Conservation (phyloP, 2,329 filamentous ascomycete species). For the Mariannaea elegans region DNA sequence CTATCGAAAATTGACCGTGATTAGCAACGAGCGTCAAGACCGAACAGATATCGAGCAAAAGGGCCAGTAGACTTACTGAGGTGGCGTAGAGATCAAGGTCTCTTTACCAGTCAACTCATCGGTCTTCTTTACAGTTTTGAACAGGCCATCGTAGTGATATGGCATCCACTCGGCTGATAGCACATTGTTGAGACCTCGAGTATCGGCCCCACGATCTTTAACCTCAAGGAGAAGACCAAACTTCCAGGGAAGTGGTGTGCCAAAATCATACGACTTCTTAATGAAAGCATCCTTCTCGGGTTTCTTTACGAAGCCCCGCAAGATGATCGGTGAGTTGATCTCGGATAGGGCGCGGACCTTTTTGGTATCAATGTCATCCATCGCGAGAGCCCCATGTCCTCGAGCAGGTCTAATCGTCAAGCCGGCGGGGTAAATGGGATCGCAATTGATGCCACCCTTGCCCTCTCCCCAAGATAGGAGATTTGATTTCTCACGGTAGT, state of each 20-base stretch:
- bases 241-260: slow-evolving; percentile 59
- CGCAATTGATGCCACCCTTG: slow-evolving; percentile 49
- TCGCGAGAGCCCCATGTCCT: slow-evolving; percentile 44
- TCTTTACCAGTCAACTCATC: slow-evolving; percentile 49
- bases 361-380: slow-evolving; percentile 53
- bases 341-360: slow-evolving; percentile 58
- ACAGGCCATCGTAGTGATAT: slow-evolving; percentile 66
- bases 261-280: slow-evolving; percentile 56
- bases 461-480: slow-evolving; percentile 52
- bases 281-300: slow-evolving; percentile 55
- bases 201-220: slow-evolving; percentile 56
- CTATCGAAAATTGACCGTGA: slow-evolving; percentile 33
- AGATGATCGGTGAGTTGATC: slow-evolving; percentile 60
- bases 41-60: too few relatives aligned
- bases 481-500: slow-evolving; percentile 59
- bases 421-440: slow-evolving; percentile 59
- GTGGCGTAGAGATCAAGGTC: slow-evolving; percentile 53
- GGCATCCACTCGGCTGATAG: slow-evolving; percentile 64
- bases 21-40: background rate
- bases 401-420: slow-evolving; percentile 50
- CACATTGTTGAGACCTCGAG: slow-evolving; percentile 60
- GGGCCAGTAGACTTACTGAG: slow-evolving; percentile 44
- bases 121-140: slow-evolving; percentile 57
- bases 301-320: slow-evolving; percentile 61
- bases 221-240: slow-evolving; percentile 62